Base-by-base conservation (phyloP, 768 basidiomycete genomes). In the Hirschioporus abietinus region DNA sequence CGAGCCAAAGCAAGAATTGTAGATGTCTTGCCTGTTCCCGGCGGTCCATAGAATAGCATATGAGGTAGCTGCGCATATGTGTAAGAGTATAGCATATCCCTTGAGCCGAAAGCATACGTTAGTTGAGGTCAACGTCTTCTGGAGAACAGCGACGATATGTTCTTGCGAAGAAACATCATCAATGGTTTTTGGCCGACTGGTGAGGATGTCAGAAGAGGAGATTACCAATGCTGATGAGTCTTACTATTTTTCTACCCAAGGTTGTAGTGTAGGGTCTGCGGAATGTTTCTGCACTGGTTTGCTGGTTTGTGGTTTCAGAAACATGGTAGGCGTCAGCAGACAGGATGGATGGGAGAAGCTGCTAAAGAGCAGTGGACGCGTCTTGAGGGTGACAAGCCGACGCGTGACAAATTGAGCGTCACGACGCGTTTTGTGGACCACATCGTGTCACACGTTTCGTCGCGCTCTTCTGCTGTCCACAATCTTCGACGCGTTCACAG, bases 161-260 rank as follows among this genome's bases (percentile, higher is more conserved):
- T 98, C 97, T 76, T 99, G 97, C 0, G 96, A 92, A 42, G 96
- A 94, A 63, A 99, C 89, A 76, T 99, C 97, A 73, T 97, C 94
- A 69, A 99, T 98, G 24, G 96, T 98, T 78, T 93, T 94, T 62
- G 97, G 97, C 63, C 97, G 92, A 75, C 95, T 98, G 74, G 8
- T 30, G 27, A 62, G 36, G 30, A 23, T 64, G 52, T 62, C 59
- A 34, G 58, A 7, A 64, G 26, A 24, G 12, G 6, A 17, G 34
- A 10, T 63, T 10, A n/a, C 34, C 24, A 34, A 17, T 27, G 36
- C 8, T 12, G 52, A 36, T 27, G 17, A 35, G 10, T 78, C 87
- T 63, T 58, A 96, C 95, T 99, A 99, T 86, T 98, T 98, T 79
- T 99, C 97, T 0, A 99, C 95, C 97, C 97, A 99, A 68, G 97